A percentile compares a stretch with the other conserved stretches of the same genome.
These are phyloP conservation scores for Calonectria leucothoes DNA, from an alignment of 2,329 filamentous ascomycete genomes.

Conservation along the genomic window DNA sequence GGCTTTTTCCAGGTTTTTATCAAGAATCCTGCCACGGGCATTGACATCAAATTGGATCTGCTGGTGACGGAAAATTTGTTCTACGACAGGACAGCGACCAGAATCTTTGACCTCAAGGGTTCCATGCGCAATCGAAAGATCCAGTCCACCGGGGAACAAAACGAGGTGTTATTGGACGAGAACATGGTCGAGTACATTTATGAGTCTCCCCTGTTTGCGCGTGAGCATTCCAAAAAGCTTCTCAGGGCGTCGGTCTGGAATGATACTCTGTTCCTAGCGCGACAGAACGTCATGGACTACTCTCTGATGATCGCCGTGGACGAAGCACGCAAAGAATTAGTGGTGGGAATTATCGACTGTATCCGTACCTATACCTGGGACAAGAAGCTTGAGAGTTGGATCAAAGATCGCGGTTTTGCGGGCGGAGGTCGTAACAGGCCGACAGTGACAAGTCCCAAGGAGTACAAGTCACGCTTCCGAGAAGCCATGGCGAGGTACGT, in stretches of 20 bases:
- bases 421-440: constrained; percentile 83
- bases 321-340: constrained; percentile 87
- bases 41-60: constrained; percentile 94
- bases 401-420: constrained; percentile 93
- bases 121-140: constrained; percentile 99
- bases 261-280: constrained; percentile 92
- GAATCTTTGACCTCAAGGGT: constrained; percentile 95
- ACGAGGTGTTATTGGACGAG: constrained; percentile 96
- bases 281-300: constrained; percentile 99
- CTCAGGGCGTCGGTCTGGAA: constrained; percentile 95
- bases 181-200: constrained; percentile 99
- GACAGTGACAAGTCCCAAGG: constrained; percentile 96
- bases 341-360: constrained; percentile 98
- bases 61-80: constrained; percentile 98
- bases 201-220: constrained; percentile 92
- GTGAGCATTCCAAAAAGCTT: constrained; percentile 96
- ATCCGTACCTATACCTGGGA: constrained; percentile 99
- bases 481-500: constrained; percentile 95
- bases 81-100: constrained; percentile 90
- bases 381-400: constrained; percentile 99
- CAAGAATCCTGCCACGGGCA: constrained; percentile 91
- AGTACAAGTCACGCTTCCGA: constrained; percentile 95
- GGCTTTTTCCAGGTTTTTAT: constrained; percentile 98
- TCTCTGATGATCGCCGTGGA: constrained; percentile 98
- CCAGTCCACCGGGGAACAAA: constrained; percentile 92